phyloP scores from a whole-genome alignment of 768 basidiomycete genomes.

The Steccherinum ochraceum region DNA sequence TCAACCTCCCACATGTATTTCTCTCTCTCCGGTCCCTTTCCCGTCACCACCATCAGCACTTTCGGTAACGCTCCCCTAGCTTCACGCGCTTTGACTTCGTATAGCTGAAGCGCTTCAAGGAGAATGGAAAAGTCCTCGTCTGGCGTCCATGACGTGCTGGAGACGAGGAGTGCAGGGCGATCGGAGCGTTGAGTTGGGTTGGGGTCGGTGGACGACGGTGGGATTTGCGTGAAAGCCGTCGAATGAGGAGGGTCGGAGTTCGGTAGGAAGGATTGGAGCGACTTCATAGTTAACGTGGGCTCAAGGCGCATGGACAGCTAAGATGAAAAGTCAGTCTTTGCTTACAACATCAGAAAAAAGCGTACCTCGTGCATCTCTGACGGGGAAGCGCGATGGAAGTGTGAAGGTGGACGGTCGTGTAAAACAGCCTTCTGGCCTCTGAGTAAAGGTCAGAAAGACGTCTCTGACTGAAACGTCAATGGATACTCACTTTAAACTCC shows the following conservation, averaged over 20 bases:
- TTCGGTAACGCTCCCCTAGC: conserved; percentile 52
- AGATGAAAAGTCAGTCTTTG: background rate
- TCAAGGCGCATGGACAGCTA: conserved; percentile 46
- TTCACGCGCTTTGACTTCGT: conserved; percentile 53
- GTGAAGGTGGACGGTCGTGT: conserved; percentile 85
- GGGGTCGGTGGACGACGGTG: conserved; percentile 17
- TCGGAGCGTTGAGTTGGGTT: conserved; percentile 53
- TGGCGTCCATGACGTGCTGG: conserved; percentile 94
- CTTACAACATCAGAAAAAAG: background rate
- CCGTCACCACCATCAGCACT: conserved; percentile 80
- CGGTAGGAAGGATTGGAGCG: conserved; percentile 47
- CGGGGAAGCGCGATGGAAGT: conserved; percentile 67
- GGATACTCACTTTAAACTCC: conserved; percentile 65
- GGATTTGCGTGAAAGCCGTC: conserved; percentile 54
- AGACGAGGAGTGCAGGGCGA: conserved; percentile 81
- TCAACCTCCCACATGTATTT: conserved; percentile 67
- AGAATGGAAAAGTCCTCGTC: conserved; percentile 94
- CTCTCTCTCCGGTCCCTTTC: conserved; percentile 75
- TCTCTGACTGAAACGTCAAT: background rate
- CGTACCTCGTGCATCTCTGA: conserved; percentile 73
- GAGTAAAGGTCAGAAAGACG: conserved; percentile 7
- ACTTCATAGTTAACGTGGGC: conserved; percentile 47
- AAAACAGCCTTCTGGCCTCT: conserved; percentile 79
- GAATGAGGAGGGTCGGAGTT: conserved; percentile 46
- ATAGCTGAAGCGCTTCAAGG: conserved; percentile 62